Percentiles rank a stretch among this genome's conserved stretches.
phyloP scores from a whole-genome alignment of 345 rosid genomes.

The Cardamine chenopodiifolia region DNA sequence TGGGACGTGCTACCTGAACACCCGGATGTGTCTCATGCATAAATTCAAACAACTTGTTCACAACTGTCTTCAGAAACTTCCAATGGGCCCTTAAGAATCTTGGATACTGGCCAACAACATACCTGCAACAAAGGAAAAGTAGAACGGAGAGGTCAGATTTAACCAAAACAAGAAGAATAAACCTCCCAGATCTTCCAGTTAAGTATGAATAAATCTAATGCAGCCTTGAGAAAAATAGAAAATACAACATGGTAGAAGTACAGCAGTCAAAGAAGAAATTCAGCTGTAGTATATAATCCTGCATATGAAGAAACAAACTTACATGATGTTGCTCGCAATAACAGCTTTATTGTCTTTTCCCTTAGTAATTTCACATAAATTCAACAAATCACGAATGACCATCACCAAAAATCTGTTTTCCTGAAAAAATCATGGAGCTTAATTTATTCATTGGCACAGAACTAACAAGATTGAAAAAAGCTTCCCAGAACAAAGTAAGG shows the following conservation, averaged over 20 bases:
- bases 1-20: constrained; percentile 70
- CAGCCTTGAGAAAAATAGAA: constrained; percentile 2
- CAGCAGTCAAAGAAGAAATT: constrained; percentile 3
- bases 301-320: constrained; percentile 44
- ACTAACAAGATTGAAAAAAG: constrained; percentile 17
- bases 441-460: constrained; percentile 19
- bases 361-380: constrained; percentile 94
- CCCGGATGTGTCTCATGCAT: constrained; percentile 99
- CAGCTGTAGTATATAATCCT: background rate
- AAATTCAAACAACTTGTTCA: constrained; percentile 95
- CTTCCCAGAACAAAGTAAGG: background rate
- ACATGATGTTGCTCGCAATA: constrained; percentile 99
- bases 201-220: constrained; percentile 1
- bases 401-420: constrained; percentile 98
- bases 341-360: constrained; percentile 99
- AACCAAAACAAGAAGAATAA: background rate
- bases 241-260: background rate
- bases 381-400: constrained; percentile 95
- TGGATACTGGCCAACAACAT: constrained; percentile 99
- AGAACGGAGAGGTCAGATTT: constrained; percentile 9
- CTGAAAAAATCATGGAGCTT: constrained; percentile 50
- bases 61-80: constrained; percentile 99
- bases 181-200: background rate
- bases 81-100: constrained; percentile 98
- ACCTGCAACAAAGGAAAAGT: constrained; percentile 60